phyloP scores from a whole-genome alignment of 192 early-diverging fungal species.

The Coemansia sp. region DNA sequence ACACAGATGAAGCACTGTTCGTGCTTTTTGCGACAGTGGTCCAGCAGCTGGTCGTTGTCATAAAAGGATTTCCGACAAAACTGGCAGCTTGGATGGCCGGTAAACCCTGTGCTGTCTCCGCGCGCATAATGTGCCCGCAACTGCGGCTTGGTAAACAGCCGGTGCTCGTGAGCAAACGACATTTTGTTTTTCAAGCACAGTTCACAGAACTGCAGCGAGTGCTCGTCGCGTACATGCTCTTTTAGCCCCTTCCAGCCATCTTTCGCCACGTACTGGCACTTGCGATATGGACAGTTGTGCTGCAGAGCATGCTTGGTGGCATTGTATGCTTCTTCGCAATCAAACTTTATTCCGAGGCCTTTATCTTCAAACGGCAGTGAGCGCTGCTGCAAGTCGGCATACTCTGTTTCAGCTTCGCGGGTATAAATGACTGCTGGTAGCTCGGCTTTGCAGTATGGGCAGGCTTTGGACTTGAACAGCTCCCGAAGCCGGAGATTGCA shows the following conservation, averaged over 20 bases:
- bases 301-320: constrained; percentile 69
- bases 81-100: constrained; percentile 85
- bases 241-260: constrained; percentile 85
- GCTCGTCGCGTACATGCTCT: constrained; percentile 73
- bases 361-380: constrained; percentile 64
- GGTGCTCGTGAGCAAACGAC: constrained; percentile 91
- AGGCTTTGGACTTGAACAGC: constrained; percentile 81
- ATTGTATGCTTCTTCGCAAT: constrained; percentile 70
- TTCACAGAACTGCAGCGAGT: constrained; percentile 78
- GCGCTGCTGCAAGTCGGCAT: constrained; percentile 53
- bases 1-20: constrained; percentile 93
- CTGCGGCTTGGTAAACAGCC: constrained; percentile 72
- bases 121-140: constrained; percentile 72
- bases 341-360: constrained; percentile 71
- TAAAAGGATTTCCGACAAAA: constrained; percentile 86
- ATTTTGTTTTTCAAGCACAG: constrained; percentile 87
- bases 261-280: constrained; percentile 69
- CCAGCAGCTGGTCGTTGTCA: constrained; percentile 90
- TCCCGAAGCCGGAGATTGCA: constrained; percentile 89
- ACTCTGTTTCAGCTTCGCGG: constrained; percentile 56
- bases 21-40: constrained; percentile 89
- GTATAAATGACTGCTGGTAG: constrained; percentile 78
- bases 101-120: constrained; percentile 73
- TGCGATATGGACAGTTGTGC: constrained; percentile 85
- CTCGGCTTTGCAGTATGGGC: constrained; percentile 91